Evolutionary conservation across 1,284 basidiomycete genomes (phyloP), one percentile per base, ranked within the genome.

Genomic region (Ganoderma multipileum): DNA sequence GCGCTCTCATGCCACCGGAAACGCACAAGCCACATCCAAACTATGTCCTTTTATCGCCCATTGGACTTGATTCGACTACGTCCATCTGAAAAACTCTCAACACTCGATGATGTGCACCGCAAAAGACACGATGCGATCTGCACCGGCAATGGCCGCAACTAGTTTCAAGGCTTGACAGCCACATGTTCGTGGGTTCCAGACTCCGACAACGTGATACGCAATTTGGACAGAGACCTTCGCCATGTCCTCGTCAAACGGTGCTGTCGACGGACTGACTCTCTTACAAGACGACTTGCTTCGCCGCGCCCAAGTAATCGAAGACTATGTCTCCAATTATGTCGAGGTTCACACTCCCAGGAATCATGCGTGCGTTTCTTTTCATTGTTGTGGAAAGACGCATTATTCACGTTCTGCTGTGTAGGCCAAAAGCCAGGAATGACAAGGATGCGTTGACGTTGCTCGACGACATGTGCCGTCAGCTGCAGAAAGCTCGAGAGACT

Each of bases 351-450:
- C 38, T 18, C 58, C 58, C 58, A 41, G 36, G n/a, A 9, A 60
- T 28, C 58, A 28, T n/a, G 42, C 58, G 58, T 60, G 39, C 14
- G 58, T 60, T 7, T 36, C 58, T 9, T 26, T 54, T 55, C 52
- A 55, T 55, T 55, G 52, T 55, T 8, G 23, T 55, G 30, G 30
- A 28, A 18, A 33, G 7, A 33, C 33, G 33, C 26, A 28, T 30
- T 18, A 6, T 55, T 55, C 16, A 55, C 28, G 18, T 33, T 20
- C 50, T 28, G 23, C 7, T 9, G 30, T 55, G 28, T 9, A 36
- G 57, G 11, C 57, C 57, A 5, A 36, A 59, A 39, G 36, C 38
- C 2, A 38, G 20, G 36, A 59, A 36, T 8, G 57, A 59, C 6
- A 16, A 26, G 23, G 6, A 55, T 41, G 36, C 58, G 23, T 23